Percentiles rank a stretch among this genome's conserved stretches.
Evolutionary conservation across 331 rosid genomes (phyloP).

Genomic region (Saraca asoca): DNA sequence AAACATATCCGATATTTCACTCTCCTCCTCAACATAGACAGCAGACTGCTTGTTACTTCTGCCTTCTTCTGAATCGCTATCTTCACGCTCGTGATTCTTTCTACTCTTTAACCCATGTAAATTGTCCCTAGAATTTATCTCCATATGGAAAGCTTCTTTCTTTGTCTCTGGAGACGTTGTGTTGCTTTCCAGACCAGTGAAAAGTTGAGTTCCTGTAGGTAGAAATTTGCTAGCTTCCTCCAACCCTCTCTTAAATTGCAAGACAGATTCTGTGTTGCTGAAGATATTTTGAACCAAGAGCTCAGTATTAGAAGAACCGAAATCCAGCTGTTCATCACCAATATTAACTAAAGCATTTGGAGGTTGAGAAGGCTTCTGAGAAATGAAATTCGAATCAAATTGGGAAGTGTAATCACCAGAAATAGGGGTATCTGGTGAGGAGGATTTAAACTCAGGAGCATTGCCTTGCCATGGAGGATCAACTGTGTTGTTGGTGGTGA

Average conservation of each 20-base stretch:
- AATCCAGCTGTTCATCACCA: conserved; percentile 20
- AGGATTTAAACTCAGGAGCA: conserved; percentile 32
- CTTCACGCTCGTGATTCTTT: conserved; percentile 44
- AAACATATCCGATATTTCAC: conserved; percentile 47
- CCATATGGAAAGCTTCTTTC: conserved; percentile 18
- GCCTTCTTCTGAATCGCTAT: conserved; percentile 34
- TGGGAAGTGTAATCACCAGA: conserved; percentile 23
- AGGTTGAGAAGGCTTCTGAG: conserved; percentile 7
- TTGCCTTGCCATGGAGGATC: background rate
- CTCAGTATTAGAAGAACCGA: conserved; percentile 11
- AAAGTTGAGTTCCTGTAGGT: conserved; percentile 38
- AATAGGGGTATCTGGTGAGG: conserved; percentile 9
- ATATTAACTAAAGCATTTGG: conserved; percentile 4
- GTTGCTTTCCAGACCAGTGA: conserved; percentile 37
- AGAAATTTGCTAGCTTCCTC: conserved; percentile 70
- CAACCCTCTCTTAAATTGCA: conserved; percentile 52
- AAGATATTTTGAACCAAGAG: conserved; percentile 47
- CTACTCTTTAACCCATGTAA: conserved; percentile 30
- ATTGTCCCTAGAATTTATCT: conserved; percentile 32
- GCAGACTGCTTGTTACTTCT: conserved; percentile 53
- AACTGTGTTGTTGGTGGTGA: background rate
- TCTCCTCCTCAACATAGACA: conserved; percentile 35
- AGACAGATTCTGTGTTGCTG: conserved; percentile 41
- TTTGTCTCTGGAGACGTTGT: conserved; percentile 9
- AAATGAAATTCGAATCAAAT: conserved; percentile 20